Percentiles rank a stretch among this genome's conserved stretches.
phyloP scores from a whole-genome alignment of 225 moss, liverwort and hornwort species.

The Marchantia paleacea region DNA sequence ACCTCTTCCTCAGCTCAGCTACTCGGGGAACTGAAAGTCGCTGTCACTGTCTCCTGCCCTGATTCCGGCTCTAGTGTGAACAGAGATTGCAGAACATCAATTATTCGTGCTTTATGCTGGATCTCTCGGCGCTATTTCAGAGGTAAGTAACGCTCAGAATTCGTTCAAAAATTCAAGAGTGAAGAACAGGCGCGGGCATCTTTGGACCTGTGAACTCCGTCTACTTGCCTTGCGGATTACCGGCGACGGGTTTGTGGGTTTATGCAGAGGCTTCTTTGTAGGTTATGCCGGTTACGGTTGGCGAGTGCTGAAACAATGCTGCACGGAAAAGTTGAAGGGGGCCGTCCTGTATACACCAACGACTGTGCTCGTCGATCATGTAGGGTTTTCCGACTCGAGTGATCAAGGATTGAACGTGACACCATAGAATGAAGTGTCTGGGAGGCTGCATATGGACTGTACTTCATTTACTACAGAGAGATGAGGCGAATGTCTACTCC shows the following conservation, averaged over 20 bases:
- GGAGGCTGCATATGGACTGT: neutral
- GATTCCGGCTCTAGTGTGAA: neutral
- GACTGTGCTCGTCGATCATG: neutral
- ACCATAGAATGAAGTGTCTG: too few species aligned
- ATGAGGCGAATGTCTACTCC: neutral
- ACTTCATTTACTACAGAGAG: neutral
- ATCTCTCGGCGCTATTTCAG: neutral
- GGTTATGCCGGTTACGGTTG: constrained; percentile 1
- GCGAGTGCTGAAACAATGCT: neutral
- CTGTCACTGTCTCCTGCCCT: neutral
- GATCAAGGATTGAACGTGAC: too few species aligned
- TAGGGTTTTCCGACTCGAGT: neutral
- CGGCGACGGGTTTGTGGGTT: neutral
- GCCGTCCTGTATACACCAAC: neutral
- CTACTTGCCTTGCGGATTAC: neutral
- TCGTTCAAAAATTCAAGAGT: neutral
- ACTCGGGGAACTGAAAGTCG: neutral
- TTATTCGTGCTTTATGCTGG: too few species aligned
- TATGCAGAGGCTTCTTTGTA: neutral
- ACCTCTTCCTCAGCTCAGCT: neutral
- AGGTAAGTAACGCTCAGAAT: neutral
- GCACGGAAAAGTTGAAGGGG: too few species aligned
- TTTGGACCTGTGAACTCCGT: neutral
- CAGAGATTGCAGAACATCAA: neutral
- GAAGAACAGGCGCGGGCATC: too few species aligned